Evolutionary conservation across 75 land plant species (phyloP), one percentile per base, ranked within the genome.

Genomic region (Selaginella tamariscina): DNA sequence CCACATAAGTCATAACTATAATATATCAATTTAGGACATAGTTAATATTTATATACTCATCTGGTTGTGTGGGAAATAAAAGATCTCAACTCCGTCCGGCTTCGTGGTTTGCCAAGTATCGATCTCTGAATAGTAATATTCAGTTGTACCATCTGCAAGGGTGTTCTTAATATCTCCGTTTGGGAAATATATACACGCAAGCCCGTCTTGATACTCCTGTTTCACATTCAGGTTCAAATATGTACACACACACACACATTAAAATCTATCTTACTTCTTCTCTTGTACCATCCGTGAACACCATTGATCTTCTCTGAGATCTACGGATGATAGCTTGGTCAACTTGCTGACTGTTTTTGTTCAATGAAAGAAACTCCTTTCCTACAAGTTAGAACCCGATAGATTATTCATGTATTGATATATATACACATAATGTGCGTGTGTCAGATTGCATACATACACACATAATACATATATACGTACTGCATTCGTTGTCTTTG

Each of bases 51-150:
- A 49, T 11, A 49, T 11, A 59, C 62, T 27, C 26, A 59, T 23
- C 62, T 59, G 62, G 62, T 59, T 21, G 62, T 59, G 23, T 2
- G 62, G 62, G 26, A 59, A 26, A n/a, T 59, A 59, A 26, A 59
- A 59, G 8, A 59, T 59, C 62, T 59, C 62, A n/a, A 59, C 62
- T 5, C 62, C 62, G 21, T 59, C 26, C 2, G 62, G 62, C 26
- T 59, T 59, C 21, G 62, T 59, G 23, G 62, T 59, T 2, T 59
- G 62, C 62, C 62, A 59, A 2, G 62, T 59, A 59, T 59, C 62
- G 26, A 59, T 27, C 23, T 59, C 62, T 5, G 23, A 59, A 21
- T 59, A 59, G 26, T 59, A 59, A 59, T 59, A 59, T 27, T 59
- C 62, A 5, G 26, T 59, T 8, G 62, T 59, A 59, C 62, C 62